These are phyloP conservation scores for Saccharomyces hybrid DNA, from an alignment of 1,139 yeast genomes.

Conservation along the genomic window DNA sequence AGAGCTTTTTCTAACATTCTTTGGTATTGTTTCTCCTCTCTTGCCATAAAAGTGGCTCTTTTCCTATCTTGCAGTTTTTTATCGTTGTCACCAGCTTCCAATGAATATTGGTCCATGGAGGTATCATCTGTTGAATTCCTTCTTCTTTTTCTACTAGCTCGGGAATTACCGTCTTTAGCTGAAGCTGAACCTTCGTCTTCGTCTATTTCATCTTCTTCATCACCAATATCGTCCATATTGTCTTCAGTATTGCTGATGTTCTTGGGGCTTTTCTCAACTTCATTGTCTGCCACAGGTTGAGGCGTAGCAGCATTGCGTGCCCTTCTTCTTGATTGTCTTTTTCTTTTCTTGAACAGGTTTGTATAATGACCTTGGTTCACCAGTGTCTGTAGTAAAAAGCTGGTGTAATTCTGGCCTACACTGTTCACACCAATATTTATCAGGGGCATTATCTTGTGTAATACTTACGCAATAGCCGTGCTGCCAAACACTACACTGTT, in stretches of 20 bases:
- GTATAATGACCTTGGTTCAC: slow-evolving; percentile 35
- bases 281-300: slow-evolving; percentile 18
- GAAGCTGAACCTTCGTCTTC: not conserved
- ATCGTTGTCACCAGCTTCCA: not conserved
- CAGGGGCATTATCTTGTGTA: slow-evolving; percentile 57
- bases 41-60: slow-evolving; percentile 33
- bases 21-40: slow-evolving; percentile 36
- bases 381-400: slow-evolving; percentile 40
- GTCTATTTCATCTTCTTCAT: not conserved
- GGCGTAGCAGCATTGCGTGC: slow-evolving; percentile 9
- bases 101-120: not conserved
- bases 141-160: slow-evolving; percentile 4
- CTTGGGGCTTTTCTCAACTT: slow-evolving; percentile 10
- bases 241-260: slow-evolving; percentile 9
- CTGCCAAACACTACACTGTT: slow-evolving; percentile 91
- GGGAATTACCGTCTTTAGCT: slow-evolving; percentile 5
- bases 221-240: slow-evolving; percentile 5
- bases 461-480: slow-evolving; percentile 91
- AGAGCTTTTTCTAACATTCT: slow-evolving; percentile 34
- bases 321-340: slow-evolving; percentile 14
- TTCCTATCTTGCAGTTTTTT: slow-evolving; percentile 20
- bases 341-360: slow-evolving; percentile 35
- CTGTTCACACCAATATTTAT: slow-evolving; percentile 85
- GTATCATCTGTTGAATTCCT: slow-evolving; percentile 1
- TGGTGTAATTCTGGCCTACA: slow-evolving; percentile 78